phyloP scores from a whole-genome alignment of 2,329 filamentous ascomycete genomes.

The Alternaria sp. region DNA sequence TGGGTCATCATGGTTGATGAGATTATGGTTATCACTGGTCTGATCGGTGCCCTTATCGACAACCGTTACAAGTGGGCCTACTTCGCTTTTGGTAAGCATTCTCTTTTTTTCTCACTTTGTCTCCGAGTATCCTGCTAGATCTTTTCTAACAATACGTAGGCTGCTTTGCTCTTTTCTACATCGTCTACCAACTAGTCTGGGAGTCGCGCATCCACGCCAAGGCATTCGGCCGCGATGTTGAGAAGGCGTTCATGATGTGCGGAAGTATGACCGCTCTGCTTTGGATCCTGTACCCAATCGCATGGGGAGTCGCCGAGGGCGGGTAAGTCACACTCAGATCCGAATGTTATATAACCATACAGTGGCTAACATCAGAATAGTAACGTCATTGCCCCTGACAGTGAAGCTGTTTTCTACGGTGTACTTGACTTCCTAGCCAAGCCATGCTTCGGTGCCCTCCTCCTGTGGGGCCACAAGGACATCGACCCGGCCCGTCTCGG shows the following conservation, averaged over 20 bases:
- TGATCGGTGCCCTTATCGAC: constrained; percentile 70
- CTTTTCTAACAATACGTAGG: constrained; percentile 24
- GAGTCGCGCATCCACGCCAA: constrained; percentile 66
- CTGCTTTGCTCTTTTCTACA: constrained; percentile 63
- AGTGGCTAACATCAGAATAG: constrained; percentile 51
- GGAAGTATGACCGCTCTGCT: constrained; percentile 68
- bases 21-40: constrained; percentile 73
- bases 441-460: constrained; percentile 67
- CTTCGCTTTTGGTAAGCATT: constrained; percentile 59
- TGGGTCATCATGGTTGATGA: constrained; percentile 69
- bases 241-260: constrained; percentile 63
- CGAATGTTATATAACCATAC: too few relatives aligned
- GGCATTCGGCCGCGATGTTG: constrained; percentile 63
- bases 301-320: constrained; percentile 69
- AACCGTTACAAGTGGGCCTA: constrained; percentile 75
- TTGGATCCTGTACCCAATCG: constrained; percentile 70
- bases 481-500: constrained; percentile 68
- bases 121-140: background rate
- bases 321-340: constrained; percentile 4
- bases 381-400: constrained; percentile 71
- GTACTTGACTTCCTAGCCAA: constrained; percentile 72
- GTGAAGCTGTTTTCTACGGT: constrained; percentile 74
- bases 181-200: constrained; percentile 67
- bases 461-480: constrained; percentile 70
- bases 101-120: background rate